Evolutionary conservation across 2,329 filamentous ascomycete genomes (phyloP).

Genomic region (Orbilia quercus): DNA sequence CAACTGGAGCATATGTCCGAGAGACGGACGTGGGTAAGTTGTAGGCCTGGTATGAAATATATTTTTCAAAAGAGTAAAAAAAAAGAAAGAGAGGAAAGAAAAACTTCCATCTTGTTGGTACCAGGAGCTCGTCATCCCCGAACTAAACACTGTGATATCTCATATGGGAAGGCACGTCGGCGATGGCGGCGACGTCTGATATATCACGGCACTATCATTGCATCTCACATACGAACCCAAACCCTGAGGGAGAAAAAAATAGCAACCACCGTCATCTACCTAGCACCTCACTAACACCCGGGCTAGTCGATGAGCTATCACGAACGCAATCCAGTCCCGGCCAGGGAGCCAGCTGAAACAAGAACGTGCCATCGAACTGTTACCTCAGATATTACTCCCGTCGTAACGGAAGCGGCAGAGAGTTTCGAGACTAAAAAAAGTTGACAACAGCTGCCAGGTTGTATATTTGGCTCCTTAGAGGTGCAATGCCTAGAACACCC

Average conservation of each 20-base stretch:
- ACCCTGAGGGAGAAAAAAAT: too few relatives aligned
- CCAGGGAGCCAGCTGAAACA: background rate
- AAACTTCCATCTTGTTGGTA: background rate
- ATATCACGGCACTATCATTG: background rate
- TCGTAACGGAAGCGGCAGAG: background rate
- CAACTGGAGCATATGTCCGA: constrained; percentile 23
- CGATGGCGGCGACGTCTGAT: constrained; percentile 32
- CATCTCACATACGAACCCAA: background rate
- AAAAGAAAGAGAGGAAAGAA: constrained; percentile 1
- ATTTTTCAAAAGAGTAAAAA: too few relatives aligned
- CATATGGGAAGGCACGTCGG: constrained; percentile 41
- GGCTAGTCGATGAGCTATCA: background rate
- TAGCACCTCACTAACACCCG: background rate
- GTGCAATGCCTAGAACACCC: too few relatives aligned
- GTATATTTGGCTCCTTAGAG: too few relatives aligned
- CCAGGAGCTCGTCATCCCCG: constrained; percentile 41
- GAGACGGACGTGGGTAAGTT: constrained; percentile 3
- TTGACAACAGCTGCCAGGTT: too few relatives aligned
- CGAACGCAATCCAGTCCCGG: constrained; percentile 11
- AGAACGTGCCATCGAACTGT: constrained; percentile 7
- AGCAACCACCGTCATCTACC: constrained; percentile 18
- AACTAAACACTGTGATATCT: constrained; percentile 1
- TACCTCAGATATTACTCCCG: constrained; percentile 10
- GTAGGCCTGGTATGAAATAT: background rate
- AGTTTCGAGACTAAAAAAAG: too few relatives aligned